A percentile compares a stretch with the other conserved stretches of the same genome.
These are phyloP conservation scores for Aspergillus hiratsukae DNA, from an alignment of 2,329 filamentous ascomycete genomes.

Conservation along the genomic window DNA sequence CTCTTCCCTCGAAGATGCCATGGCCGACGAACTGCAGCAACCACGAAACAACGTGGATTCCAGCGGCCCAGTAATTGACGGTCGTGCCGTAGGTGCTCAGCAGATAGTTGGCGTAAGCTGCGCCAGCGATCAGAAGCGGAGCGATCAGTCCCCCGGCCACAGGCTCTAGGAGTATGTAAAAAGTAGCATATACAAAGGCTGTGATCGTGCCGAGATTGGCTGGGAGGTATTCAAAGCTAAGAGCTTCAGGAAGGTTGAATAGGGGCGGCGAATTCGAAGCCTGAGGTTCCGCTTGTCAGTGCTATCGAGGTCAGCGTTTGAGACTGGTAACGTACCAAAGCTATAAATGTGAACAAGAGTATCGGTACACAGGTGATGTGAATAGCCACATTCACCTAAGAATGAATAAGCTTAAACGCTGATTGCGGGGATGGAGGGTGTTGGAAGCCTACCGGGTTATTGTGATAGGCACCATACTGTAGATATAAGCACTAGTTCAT, in stretches of 20 bases:
- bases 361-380: slow-evolving; percentile 61
- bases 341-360: slow-evolving; percentile 55
- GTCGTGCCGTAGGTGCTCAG: slow-evolving; percentile 58
- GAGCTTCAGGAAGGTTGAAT: slow-evolving; percentile 50
- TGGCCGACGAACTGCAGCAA: slow-evolving; percentile 88
- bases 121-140: slow-evolving; percentile 68
- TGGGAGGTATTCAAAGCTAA: slow-evolving; percentile 55
- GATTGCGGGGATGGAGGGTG: slow-evolving; percentile 8
- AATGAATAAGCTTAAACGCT: slow-evolving; percentile 16
- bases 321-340: slow-evolving; percentile 47
- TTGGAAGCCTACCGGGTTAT: slow-evolving; percentile 51
- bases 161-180: slow-evolving; percentile 91
- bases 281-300: slow-evolving; percentile 31
- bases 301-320: not conserved
- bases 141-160: slow-evolving; percentile 78
- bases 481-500: slow-evolving; percentile 18
- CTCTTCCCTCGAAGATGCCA: slow-evolving; percentile 79
- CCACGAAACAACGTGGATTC: slow-evolving; percentile 72
- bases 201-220: slow-evolving; percentile 56
- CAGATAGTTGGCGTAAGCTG: slow-evolving; percentile 72
- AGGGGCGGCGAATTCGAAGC: slow-evolving; percentile 53
- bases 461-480: slow-evolving; percentile 64
- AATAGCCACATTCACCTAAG: slow-evolving; percentile 60
- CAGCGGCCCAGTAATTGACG: slow-evolving; percentile 63
- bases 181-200: slow-evolving; percentile 61